Base-by-base conservation (phyloP, 768 basidiomycete genomes). In the Rhizopogon vulgaris region DNA sequence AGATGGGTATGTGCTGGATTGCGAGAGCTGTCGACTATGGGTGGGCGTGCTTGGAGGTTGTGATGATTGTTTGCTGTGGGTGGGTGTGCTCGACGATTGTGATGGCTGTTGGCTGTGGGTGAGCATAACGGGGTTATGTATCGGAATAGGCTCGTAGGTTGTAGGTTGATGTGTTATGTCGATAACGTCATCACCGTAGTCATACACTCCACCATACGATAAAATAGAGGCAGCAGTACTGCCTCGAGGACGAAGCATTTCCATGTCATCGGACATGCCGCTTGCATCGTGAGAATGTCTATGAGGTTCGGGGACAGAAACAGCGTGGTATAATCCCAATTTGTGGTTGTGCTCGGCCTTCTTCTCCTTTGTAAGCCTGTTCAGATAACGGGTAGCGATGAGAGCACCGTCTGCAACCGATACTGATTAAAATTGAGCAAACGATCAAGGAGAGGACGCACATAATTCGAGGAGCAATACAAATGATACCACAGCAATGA, bases 381-480 rank as follows among this genome's bases (percentile, higher is more conserved):
- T 76, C 36, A 78, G 64, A 59, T 83, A 83, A 7, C 80, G 76
- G 12, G 78, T 74, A 4, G 75, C 73, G 43, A 82, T 71, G 46
- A 83, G 56, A 3, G 70, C 71, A n/a, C 77, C 78, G 55, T 82
- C 82, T 84, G 47, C 36, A 40, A 59, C 12, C 55, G 22, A n/a
- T 18, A 18, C 47, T 38, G 12, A 48, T n/a, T 15, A 53, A 52
- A 41, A 50, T 38, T 9, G 32, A 54, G 14, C 11, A 43, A 15
- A 38, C 40, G 38, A 36, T 41, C 14, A 43, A 36, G 25, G 17
- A 36, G 47, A 5, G 22, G 11, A 72, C 84, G 58, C 59, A 85
- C 84, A 85, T 17, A 83, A 52, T 60, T 85, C 83, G 38, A 78
- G 60, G 24, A 78, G 42, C 37, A 86, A 61, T 18, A 85, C 64